These are phyloP conservation scores for Prunella vulgaris DNA, from an alignment of 257 asterid species.

Conservation along the genomic window DNA sequence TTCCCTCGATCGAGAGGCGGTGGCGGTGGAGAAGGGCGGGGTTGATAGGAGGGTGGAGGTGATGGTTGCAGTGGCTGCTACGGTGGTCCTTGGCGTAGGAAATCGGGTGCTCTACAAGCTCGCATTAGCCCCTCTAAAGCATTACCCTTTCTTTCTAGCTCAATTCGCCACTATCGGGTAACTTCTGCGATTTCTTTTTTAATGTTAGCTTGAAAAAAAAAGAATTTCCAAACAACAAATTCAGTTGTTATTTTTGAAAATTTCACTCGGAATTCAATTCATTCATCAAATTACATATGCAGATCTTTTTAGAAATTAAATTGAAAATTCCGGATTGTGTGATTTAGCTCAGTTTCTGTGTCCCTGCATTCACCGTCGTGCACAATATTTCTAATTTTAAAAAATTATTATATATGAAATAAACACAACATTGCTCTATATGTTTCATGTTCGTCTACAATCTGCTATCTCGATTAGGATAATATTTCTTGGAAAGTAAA, in stretches of 20 bases:
- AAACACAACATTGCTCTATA: neutral
- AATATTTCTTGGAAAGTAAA: neutral
- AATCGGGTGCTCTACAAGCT: conserved; percentile 91
- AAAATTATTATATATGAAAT: neutral
- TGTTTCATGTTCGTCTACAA: neutral
- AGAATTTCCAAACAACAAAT: neutral
- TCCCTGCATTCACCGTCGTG: neutral
- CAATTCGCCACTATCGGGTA: conserved; percentile 97
- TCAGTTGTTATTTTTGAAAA: neutral
- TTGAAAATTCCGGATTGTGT: neutral
- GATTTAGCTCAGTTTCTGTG: neutral
- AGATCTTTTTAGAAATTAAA: neutral
- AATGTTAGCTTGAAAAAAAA: neutral
- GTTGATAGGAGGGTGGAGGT: conserved; percentile 56
- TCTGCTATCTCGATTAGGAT: conserved; percentile 4
- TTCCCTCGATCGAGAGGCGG: conserved; percentile 36
- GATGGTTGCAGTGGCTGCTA: conserved; percentile 57
- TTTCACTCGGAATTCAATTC: neutral
- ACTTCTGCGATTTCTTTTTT: neutral
- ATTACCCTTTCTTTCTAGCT: conserved; percentile 87
- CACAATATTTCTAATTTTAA: neutral
- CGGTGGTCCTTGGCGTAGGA: conserved; percentile 91
- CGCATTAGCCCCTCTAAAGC: conserved; percentile 86
- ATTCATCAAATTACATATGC: neutral
- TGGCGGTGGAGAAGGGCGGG: conserved; percentile 26